Percentiles rank a stretch among this genome's conserved stretches.
Evolutionary conservation across 331 rosid genomes (phyloP).

Genomic region (Malus hybrid): DNA sequence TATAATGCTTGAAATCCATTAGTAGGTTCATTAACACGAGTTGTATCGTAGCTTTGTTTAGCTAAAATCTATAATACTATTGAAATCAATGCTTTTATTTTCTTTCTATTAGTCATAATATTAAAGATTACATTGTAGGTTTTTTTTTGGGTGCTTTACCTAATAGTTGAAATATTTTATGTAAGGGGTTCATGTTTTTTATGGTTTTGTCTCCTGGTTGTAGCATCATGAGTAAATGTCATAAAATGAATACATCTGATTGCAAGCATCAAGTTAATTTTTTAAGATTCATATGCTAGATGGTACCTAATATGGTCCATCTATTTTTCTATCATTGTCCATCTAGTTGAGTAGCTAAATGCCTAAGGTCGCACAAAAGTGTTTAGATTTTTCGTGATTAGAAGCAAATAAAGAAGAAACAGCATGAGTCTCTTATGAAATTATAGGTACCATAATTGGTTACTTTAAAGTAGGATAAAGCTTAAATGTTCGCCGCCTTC

Average conservation of each 20-base stretch:
- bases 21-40: background rate
- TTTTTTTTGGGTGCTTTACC: background rate
- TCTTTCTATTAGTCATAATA: background rate
- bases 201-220: too few relatives aligned
- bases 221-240: too few relatives aligned
- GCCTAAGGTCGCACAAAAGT: background rate
- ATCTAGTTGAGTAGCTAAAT: background rate
- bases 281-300: background rate
- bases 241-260: background rate
- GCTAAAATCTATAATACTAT: background rate
- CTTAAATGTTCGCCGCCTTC: background rate
- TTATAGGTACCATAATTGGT: background rate
- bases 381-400: background rate
- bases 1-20: background rate
- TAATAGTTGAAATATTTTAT: background rate
- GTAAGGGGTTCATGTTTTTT: background rate
- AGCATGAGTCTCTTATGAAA: background rate
- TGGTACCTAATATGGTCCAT: background rate
- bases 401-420: background rate
- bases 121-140: background rate
- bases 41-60: background rate
- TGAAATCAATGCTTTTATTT: background rate
- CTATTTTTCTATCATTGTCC: background rate
- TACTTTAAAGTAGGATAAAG: background rate
- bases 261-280: background rate